Conservation (phyloP, 1,139 yeast species). For the Wickerhamomyces sp. region DNA sequence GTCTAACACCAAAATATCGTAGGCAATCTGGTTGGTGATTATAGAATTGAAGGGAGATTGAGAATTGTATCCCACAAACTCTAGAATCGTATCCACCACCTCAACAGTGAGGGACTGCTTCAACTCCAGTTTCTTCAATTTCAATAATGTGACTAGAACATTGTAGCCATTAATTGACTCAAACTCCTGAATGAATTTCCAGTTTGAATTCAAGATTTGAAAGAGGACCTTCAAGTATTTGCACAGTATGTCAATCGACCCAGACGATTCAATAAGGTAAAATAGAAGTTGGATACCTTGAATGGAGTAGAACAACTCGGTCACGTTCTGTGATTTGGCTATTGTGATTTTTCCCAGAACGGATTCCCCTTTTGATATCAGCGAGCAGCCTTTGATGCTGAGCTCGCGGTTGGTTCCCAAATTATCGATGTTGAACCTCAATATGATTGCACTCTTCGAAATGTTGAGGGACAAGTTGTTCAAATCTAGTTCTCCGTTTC, state of each 20-base stretch:
- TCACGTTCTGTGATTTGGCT: constrained; percentile 19
- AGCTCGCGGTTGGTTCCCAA: constrained; percentile 1
- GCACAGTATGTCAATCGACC: constrained; percentile 21
- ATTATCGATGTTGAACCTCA: constrained; percentile 18
- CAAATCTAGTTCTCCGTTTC: constrained; percentile 14
- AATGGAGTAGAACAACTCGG: constrained; percentile 31
- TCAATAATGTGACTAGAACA: constrained; percentile 35
- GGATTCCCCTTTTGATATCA: constrained; percentile 1
- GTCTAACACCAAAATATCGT: constrained; percentile 40
- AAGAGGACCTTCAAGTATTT: constrained; percentile 29
- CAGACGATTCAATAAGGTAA: constrained; percentile 29
- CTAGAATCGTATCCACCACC: constrained; percentile 36
- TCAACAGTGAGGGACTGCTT: constrained; percentile 23
- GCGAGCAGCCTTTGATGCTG: background rate
- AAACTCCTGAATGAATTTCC: constrained; percentile 32
- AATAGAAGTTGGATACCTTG: constrained; percentile 33
- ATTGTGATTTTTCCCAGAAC: constrained; percentile 18
- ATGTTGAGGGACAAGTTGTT: constrained; percentile 15
- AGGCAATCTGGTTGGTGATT: constrained; percentile 40
- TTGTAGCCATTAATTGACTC: constrained; percentile 39
- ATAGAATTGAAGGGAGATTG: constrained; percentile 38
- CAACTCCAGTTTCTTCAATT: constrained; percentile 28
- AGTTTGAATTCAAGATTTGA: constrained; percentile 27
- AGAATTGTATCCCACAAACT: constrained; percentile 41
- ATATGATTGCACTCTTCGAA: constrained; percentile 9